Evolutionary conservation across 2,329 filamentous ascomycete genomes (phyloP), one percentile per base, ranked within the genome.

Genomic region (Penicillium sp.): DNA sequence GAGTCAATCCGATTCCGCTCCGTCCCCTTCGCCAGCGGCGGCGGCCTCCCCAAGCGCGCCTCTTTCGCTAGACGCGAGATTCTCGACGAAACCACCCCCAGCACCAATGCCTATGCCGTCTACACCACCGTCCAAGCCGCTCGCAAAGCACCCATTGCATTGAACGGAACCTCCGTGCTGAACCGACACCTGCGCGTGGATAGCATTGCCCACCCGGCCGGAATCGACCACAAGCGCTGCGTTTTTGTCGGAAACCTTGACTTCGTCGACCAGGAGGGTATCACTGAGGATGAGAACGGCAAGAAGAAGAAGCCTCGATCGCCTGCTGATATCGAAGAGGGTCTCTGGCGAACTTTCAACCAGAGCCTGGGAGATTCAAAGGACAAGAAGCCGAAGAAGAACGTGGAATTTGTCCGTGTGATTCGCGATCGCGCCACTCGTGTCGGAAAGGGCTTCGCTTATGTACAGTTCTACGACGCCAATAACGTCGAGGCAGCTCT

Each of bases 231-330:
- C 71, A 86, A 88, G 52, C 88, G 92, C 48, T 99, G 94, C 71
- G 87, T 99, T 13, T 99, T 99, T 67, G 90, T 99, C 21, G 94
- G 94, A 40, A 99, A 99, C 68, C 82, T 99, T 1, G 91, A 91
- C 43, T 99, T 99, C 65, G 90, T 99, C 13, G 93, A 97, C 65
- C 91, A 97, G 60, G 92, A 97, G 75, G 89, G 84, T 32, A 80
- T 88, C 44, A 74, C 89, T 18, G 83, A 79, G 37, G 75, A 75
- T 15, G 76, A 83, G 43, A 80, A 86, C 27, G 85, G 82, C 33
- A 84, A 85, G 44, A 83, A 86, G 65, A 89, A 90, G 68, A 90
- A 89, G 73, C 85, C 84, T 60, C 90, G 88, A 67, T 79, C 84
- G 7, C 89, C 91, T 1, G 86, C 89, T 30, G 93, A 97, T 71